Conservation (phyloP, 164 flowering plant genomes). For the Stephania cephalantha region DNA sequence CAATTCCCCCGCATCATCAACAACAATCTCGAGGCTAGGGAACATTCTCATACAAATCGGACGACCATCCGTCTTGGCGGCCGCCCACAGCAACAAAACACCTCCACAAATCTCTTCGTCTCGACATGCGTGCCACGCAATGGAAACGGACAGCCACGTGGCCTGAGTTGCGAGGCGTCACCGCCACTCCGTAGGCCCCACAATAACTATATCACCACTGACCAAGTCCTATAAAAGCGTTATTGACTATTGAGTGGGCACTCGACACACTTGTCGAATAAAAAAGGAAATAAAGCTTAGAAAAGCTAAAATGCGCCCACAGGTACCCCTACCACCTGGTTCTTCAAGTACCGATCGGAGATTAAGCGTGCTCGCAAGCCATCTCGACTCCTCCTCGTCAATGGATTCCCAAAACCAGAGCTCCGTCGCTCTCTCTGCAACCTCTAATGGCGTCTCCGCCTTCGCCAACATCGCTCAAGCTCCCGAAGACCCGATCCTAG, state of each 20-base stretch:
- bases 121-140: not conserved
- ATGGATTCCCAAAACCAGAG: conserved; percentile 22
- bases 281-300: no score
- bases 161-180: not conserved
- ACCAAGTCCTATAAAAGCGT: not conserved
- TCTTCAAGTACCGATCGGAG: conserved; percentile 30
- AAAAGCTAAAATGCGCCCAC: conserved; percentile 24
- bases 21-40: not conserved
- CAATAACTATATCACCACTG: conserved; percentile 3
- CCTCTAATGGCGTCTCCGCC: conserved; percentile 42
- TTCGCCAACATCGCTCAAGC: conserved; percentile 68
- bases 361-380: conserved; percentile 24
- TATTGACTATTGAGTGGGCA: not conserved
- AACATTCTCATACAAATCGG: not conserved
- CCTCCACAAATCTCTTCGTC: no score
- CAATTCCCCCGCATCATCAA: not conserved
- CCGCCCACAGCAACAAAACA: not conserved
- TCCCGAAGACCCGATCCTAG: conserved; percentile 98
- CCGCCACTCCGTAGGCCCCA: not conserved
- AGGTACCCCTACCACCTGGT: conserved; percentile 9
- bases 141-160: not conserved
- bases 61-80: not conserved
- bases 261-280: not conserved
- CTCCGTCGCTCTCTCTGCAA: conserved; percentile 34
- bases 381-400: conserved; percentile 21